Base-by-base conservation (phyloP, 2,329 filamentous ascomycete genomes). In the Xylariaceae sp. region DNA sequence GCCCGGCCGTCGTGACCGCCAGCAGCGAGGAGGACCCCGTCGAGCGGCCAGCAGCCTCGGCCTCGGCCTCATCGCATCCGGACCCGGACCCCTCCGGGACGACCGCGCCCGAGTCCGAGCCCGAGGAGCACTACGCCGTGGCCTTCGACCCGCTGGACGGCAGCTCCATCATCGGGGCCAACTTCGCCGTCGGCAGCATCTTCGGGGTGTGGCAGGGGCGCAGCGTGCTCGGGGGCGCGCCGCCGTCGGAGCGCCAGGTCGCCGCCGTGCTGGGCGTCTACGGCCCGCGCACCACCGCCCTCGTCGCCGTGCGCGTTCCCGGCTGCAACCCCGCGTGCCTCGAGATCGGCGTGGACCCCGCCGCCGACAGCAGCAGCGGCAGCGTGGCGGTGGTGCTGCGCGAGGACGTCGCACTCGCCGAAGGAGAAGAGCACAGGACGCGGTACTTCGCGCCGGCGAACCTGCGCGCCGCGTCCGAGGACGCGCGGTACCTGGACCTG, bases 91-190 rank as follows among this genome's bases (percentile, higher is more conserved):
- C 26, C 19, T 9, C 6, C 21, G 13, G 21, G 19, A 18, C 9
- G 23, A 9, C n/a, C 14, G 16, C 13, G 13, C 5, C 12, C 8
- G 8, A 7, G 21, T 23, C 21, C 7, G 19, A 10, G 10, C 23
- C 13, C 31, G 33, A 34, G 2, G 68, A 76, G 44, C 48, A 57
- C 18, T 80, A 80, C 53, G 69, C 74, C 0, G 55, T 78, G 7
- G 75, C 73, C 0, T 80, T 80, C 44, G 76, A 80, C 44, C 76
- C 76, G 0, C 64, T 80, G 0, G 76, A 80, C 43, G 76, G 76
- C 9, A 75, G 70, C 52, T 78, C 71, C 40, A 75, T 76, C 45
- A 73, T 76, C 27, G 68, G 61, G 1, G 62, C 72, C 2, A 75
- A 75, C 47, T 76, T 71, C 71, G 63, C 68, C 1, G 72, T 76